Conservation (phyloP, 1,284 basidiomycete genomes). For the Waitea zeae region DNA sequence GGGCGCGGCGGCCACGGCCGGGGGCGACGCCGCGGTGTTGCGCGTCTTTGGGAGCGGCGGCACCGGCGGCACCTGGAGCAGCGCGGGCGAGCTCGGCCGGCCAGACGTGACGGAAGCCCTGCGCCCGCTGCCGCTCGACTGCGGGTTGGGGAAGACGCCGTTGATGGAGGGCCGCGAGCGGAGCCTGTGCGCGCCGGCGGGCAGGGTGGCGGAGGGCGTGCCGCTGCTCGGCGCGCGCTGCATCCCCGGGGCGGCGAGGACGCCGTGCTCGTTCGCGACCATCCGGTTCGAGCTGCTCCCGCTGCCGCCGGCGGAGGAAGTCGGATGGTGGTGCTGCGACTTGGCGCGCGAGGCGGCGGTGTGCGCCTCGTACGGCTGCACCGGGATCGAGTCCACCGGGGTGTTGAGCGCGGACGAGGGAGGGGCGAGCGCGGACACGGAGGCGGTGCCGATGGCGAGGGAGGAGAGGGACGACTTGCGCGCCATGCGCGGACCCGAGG, state of each 20-base stretch:
- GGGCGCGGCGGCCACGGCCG: conserved; percentile 22
- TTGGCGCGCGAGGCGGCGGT: conserved; percentile 68
- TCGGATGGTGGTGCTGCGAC: conserved; percentile 40
- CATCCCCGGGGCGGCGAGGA: neutral
- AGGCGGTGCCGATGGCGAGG: conserved; percentile 41
- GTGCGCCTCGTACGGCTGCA: conserved; percentile 48
- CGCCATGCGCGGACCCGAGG: conserved; percentile 31
- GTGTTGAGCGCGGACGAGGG: conserved; percentile 16
- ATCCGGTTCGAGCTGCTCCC: too few species aligned
- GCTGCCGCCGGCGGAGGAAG: too few species aligned
- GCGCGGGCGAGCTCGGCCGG: conserved; percentile 12
- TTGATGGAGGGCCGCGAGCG: conserved; percentile 59
- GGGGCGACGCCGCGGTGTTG: conserved; percentile 8
- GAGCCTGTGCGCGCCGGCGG: conserved; percentile 47
- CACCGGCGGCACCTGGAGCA: too few species aligned
- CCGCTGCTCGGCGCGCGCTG: conserved; percentile 44
- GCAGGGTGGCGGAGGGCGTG: conserved; percentile 72
- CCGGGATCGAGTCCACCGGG: conserved; percentile 20
- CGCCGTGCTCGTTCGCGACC: neutral
- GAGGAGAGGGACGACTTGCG: conserved; percentile 66
- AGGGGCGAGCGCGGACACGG: conserved; percentile 28
- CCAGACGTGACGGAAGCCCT: conserved; percentile 16
- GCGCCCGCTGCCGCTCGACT: conserved; percentile 15
- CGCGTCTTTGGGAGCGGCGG: conserved; percentile 10
- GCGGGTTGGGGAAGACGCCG: conserved; percentile 40